Evolutionary conservation across 139 green algal genomes (phyloP), one percentile per base, ranked within the genome.

Genomic region (Micractinium sp.): DNA sequence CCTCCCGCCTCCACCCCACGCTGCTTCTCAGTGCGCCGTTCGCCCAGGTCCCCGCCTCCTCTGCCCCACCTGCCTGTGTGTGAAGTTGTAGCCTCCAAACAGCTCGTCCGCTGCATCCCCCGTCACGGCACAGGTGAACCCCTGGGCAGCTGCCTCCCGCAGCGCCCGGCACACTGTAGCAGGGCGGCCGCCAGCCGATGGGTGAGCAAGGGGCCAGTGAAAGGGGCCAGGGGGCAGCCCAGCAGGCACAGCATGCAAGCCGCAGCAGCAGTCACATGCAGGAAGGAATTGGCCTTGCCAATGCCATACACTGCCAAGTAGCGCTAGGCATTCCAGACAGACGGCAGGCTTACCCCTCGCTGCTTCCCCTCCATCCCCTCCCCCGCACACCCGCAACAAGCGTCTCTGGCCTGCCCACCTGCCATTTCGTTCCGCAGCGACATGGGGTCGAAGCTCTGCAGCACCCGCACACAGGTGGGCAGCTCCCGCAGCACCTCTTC

Each of bases 21-120:
- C 47, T 56, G 47, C 47, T 56, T 9, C 47, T 56, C 47, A 56
- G 5, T 56, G 47, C 47, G 47, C 7, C 9, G 5, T 56, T 56
- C 47, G 9, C 47, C 47, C 47, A 56, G 47, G 9, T 56, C n/a
- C n/a, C n/a, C n/a, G n/a, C n/a, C n/a, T 56, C 47, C 47, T 56
- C 47, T 9, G 13, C 63, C 63, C 14, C 22, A 2, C 63, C 63
- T 71, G 63, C 63, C 82, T 63, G 83, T 88, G 83, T 4, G 83
- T 88, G 67, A 88, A 88, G 31, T 56, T 75, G 74, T 93, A 93
- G 27, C 90, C 91, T 7, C 91, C 91, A 36, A 93, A 88, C 36
- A 93, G 81, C 85, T 93, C 91, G 85, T 93, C 91, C 0, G 91
- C 91, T 19, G 79, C 91, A 36, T 93, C 91, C 19, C 91, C 91